Evolutionary conservation across 768 basidiomycete genomes (phyloP).

Genomic region (Hysterangium stoloniferum): DNA sequence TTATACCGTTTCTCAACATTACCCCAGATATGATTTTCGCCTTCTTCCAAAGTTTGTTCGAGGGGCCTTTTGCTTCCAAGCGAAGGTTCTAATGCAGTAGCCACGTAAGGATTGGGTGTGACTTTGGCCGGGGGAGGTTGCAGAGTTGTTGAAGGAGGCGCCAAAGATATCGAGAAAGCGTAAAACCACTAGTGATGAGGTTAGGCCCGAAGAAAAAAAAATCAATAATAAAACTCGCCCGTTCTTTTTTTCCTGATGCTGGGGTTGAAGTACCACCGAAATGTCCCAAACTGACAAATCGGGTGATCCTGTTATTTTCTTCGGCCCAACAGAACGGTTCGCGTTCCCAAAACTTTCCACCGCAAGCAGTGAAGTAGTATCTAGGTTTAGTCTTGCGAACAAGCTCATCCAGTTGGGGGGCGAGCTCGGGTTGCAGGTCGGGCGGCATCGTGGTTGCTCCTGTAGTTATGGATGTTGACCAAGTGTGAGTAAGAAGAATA

Average conservation of each 20-base stretch:
- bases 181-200: conserved; percentile 78
- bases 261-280: conserved; percentile 58
- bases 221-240: conserved; percentile 43
- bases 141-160: conserved; percentile 27
- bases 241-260: conserved; percentile 60
- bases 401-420: conserved; percentile 56
- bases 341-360: conserved; percentile 86
- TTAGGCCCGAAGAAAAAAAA: conserved; percentile 2
- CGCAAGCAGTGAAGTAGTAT: conserved; percentile 76
- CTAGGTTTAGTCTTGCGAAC: conserved; percentile 65
- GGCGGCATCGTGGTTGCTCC: conserved; percentile 51
- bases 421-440: conserved; percentile 36
- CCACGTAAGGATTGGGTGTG: conserved; percentile 61
- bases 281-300: conserved; percentile 84
- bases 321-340: conserved; percentile 87
- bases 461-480: conserved; percentile 59
- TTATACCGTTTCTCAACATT: conserved; percentile 30
- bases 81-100: conserved; percentile 24
- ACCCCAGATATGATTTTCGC: conserved; percentile 66
- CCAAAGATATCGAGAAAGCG: conserved; percentile 74
- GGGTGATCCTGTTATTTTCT: conserved; percentile 54
- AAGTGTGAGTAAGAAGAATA: conserved; percentile 73
- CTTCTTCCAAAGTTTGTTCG: conserved; percentile 33
- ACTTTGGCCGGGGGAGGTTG: conserved; percentile 47
- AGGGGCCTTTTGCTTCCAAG: conserved; percentile 46